Evolutionary conservation across 2,329 filamentous ascomycete genomes (phyloP), one percentile per base, ranked within the genome.

Genomic region (Hirsutella thompsonii): DNA sequence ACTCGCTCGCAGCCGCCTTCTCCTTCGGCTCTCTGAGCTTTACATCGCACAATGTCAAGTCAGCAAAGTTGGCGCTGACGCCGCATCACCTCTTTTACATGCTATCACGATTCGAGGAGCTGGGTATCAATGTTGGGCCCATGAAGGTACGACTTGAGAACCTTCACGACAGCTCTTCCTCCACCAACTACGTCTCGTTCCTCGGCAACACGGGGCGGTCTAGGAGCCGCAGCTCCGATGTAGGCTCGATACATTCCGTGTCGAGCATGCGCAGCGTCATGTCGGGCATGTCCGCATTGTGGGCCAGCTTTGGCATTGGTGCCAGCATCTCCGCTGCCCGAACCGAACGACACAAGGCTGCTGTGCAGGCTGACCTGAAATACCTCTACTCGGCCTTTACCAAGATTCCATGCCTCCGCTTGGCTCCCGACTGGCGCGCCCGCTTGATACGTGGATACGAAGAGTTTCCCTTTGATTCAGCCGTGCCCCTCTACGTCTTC

Each of bases 321-420:
- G 81, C 84, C 36, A 83, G 81, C 61, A 86, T 86, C 53, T 81
- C 83, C 34, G 76, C 78, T 38, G 82, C 87, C 48, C 85, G 89
- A 57, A 85, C 80, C 29, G 92, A 95, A 62, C 88, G 87, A 57
- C 87, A 92, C 59, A 94, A 93, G 62, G 82, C 81, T 43, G 83
- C 86, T 36, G 64, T 92, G 42, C 80, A 92, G 56, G 78, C 83
- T 43, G 92, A 98, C 58, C 67, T 95, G 51, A 95, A 90, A 60
- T 96, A 98, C 59, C 71, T 98, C 28, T 98, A 95, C 66, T 96
- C 92, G 34, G 87, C 92, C 43, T 98, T 96, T 58, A 98, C 92
- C 55, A 98, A 96, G 66, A 94, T 98, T 35, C 92, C 92, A 0
- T 94, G 86, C 55, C 69, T 98, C 47, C 80, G 83, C 48, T 70